Evolutionary conservation across 2,329 filamentous ascomycete genomes (phyloP).

Genomic region (Tolypocladium album): DNA sequence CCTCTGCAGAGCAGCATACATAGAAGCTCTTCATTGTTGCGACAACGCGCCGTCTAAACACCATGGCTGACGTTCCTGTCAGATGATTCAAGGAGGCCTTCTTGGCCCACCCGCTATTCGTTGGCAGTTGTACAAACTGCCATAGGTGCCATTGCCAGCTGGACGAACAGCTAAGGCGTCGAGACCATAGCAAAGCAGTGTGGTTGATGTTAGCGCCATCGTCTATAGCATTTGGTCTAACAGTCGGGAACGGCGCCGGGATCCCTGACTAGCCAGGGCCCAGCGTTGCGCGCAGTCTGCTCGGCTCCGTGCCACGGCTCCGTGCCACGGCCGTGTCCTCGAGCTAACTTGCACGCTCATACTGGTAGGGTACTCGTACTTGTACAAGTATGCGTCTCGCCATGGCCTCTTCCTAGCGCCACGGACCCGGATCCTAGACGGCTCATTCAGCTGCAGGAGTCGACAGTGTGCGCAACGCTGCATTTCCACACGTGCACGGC

Average conservation of each 20-base stretch:
- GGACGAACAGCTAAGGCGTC: neutral
- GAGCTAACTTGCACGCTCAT: neutral
- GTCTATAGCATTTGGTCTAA: neutral
- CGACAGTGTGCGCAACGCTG: neutral
- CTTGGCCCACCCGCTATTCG: neutral
- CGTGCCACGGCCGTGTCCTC: neutral
- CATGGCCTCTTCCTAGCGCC: neutral
- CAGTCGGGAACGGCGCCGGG: neutral
- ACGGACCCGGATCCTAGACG: neutral
- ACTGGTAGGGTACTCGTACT: too few relatives aligned
- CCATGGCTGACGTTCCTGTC: neutral
- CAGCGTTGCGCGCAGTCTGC: neutral
- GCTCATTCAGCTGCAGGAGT: neutral
- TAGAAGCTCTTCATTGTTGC: neutral
- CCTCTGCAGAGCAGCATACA: neutral
- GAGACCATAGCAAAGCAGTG: neutral
- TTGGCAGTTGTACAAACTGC: too few relatives aligned
- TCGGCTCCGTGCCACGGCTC: neutral
- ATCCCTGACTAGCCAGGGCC: slow-evolving; percentile 1
- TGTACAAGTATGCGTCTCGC: neutral
- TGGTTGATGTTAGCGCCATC: neutral
- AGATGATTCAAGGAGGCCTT: neutral
- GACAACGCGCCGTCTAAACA: neutral
- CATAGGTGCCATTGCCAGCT: neutral
- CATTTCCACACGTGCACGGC: neutral